phyloP scores from a whole-genome alignment of 352 stramenopile species.

The Lagenidium giganteum region DNA sequence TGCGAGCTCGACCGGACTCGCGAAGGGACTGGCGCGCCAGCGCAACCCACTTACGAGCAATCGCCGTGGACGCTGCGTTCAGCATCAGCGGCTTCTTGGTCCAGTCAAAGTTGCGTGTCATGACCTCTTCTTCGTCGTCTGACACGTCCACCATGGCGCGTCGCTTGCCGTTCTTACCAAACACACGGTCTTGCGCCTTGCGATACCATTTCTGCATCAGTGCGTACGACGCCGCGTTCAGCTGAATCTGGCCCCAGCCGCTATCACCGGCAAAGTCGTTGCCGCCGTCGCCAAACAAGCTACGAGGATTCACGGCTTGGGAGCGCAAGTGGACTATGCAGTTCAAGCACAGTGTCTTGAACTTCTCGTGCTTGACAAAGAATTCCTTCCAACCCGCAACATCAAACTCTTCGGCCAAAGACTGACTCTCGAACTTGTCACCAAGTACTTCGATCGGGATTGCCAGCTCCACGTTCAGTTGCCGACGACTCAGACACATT shows the following conservation, averaged over 20 bases:
- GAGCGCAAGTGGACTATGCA: slow-evolving; percentile 74
- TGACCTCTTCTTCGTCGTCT: slow-evolving; percentile 73
- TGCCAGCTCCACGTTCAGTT: slow-evolving; percentile 90
- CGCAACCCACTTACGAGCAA: slow-evolving; percentile 73
- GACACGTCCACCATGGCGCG: slow-evolving; percentile 54
- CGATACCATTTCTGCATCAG: slow-evolving; percentile 88
- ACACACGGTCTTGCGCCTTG: slow-evolving; percentile 80
- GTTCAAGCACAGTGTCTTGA: slow-evolving; percentile 91
- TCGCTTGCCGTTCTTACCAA: slow-evolving; percentile 43
- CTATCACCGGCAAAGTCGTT: slow-evolving; percentile 23
- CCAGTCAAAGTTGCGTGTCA: slow-evolving; percentile 52
- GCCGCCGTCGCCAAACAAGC: slow-evolving; percentile 9
- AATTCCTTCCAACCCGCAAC: slow-evolving; percentile 92
- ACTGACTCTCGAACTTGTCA: slow-evolving; percentile 84
- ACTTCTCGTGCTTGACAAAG: slow-evolving; percentile 87
- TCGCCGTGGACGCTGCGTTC: slow-evolving; percentile 65
- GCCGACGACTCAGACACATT: slow-evolving; percentile 87
- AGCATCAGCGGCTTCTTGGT: slow-evolving; percentile 54
- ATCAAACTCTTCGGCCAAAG: slow-evolving; percentile 84
- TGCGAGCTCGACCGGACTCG: slow-evolving; percentile 21
- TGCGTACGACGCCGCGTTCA: slow-evolving; percentile 77
- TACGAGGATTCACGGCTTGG: slow-evolving; percentile 20
- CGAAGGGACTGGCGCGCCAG: slow-evolving; percentile 42
- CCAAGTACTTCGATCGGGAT: slow-evolving; percentile 87
- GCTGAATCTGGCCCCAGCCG: slow-evolving; percentile 42